Percentiles rank a stretch among this genome's conserved stretches.
Evolutionary conservation across 2,329 filamentous ascomycete genomes (phyloP).

Genomic region (Balansia obtecta): DNA sequence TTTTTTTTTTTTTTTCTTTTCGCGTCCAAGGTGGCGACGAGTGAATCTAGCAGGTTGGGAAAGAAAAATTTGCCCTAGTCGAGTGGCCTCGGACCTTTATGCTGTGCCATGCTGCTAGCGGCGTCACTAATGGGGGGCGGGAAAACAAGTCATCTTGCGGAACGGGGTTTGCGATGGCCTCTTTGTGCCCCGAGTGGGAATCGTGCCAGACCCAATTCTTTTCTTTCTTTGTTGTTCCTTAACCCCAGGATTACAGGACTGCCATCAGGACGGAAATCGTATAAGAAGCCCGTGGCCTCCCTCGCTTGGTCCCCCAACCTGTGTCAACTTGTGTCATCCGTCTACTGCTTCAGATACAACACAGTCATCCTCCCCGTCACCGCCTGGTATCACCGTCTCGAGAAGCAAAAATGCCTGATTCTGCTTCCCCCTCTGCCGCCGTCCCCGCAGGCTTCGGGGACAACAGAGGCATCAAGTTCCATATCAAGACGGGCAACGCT

Average conservation of each 20-base stretch:
- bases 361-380: neutral
- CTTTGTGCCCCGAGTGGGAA: too few species aligned
- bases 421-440: constrained; percentile 9
- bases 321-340: too few species aligned
- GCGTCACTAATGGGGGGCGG: neutral
- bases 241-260: neutral
- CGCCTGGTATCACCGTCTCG: neutral
- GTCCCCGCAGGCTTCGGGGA: constrained; percentile 20
- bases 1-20: too few species aligned
- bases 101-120: neutral
- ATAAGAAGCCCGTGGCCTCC: too few species aligned
- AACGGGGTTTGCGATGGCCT: too few species aligned
- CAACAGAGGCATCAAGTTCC: constrained; percentile 31
- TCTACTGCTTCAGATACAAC: too few species aligned
- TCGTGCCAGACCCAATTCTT: too few species aligned
- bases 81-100: neutral
- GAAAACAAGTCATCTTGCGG: constrained; percentile 2
- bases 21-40: too few species aligned
- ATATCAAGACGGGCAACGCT: constrained; percentile 30
- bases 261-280: too few species aligned
- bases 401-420: neutral
- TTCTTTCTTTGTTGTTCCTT: too few species aligned
- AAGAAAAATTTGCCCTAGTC: too few species aligned
- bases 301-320: neutral
- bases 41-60: too few species aligned